Evolutionary conservation across 345 rosid species (phyloP).

Genomic region (Eutrema yunnanense): DNA sequence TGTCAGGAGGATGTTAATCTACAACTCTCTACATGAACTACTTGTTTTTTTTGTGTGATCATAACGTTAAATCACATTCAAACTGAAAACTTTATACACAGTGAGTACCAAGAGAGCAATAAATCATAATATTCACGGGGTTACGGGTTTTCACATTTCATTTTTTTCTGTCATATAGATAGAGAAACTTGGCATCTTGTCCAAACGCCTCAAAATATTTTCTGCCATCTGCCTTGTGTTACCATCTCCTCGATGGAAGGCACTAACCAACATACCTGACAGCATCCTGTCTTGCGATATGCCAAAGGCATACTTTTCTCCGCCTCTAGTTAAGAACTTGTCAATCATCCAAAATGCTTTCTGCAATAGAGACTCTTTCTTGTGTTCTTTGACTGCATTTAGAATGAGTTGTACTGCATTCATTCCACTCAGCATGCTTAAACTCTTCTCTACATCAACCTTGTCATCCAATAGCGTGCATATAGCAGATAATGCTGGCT

Average conservation of each 20-base stretch:
- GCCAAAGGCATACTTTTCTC: constrained; percentile 41
- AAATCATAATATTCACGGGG: constrained; percentile 4
- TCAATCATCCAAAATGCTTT: constrained; percentile 86
- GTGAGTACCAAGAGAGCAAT: constrained; percentile 6
- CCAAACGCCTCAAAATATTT: constrained; percentile 63
- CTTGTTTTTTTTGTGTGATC: background rate
- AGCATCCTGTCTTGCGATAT: constrained; percentile 69
- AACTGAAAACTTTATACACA: constrained; percentile 21
- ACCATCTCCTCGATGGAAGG: constrained; percentile 74
- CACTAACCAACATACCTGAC: constrained; percentile 58
- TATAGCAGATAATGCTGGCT: constrained; percentile 74
- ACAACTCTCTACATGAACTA: background rate
- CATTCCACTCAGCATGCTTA: constrained; percentile 48
- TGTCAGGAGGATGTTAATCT: background rate
- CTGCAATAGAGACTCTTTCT: constrained; percentile 59
- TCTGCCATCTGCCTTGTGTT: constrained; percentile 80
- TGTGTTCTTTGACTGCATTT: constrained; percentile 63
- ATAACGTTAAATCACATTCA: constrained; percentile 13
- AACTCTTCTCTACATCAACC: constrained; percentile 69
- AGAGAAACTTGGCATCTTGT: constrained; percentile 59
- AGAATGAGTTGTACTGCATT: constrained; percentile 50
- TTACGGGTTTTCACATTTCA: background rate
- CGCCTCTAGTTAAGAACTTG: constrained; percentile 65
- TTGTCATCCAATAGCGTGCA: constrained; percentile 77
- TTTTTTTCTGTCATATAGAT: constrained; percentile 37